Base-by-base conservation (phyloP, 1,284 basidiomycete species). In the Porodaedalea pini region DNA sequence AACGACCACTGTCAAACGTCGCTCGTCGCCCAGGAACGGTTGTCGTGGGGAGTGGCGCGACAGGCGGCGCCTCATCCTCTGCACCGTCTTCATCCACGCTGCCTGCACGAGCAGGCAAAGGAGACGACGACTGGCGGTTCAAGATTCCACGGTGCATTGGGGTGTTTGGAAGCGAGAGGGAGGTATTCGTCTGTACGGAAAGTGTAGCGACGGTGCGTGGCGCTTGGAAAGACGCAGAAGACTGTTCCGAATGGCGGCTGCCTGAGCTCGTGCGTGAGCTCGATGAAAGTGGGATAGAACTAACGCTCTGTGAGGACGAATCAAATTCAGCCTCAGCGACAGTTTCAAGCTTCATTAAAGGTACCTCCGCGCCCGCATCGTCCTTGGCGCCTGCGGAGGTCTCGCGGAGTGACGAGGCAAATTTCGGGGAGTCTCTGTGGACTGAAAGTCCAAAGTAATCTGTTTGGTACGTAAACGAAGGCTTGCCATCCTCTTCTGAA, bases 81-180 rank as follows among this genome's bases (percentile, higher is more conserved):
- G 36, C 34, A 23, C 19, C 32, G 13, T 41, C 51, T 15, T 39
- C 57, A 17, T 41, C 51, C n/a, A 45, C 32, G 17, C 23, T 40
- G 41, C 43, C 43, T 51, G 51, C 29, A 19, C 57, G 52, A 7
- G 53, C 39, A 13, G 83, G 82, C 19, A 85, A 71, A 4, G 84
- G 82, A 10, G 81, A 79, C 3, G 81, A 83, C 1, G 78, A 75
- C 65, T 87, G 86, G 3, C 86, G 77, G 37, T 79, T 81, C 51
- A 86, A 69, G 57, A 73, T 79, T 29, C 79, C 70, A 60, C 80
- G 71, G 52, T 78, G 74, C 1, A 82, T 75, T 19, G 79, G 66
- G 4, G 77, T 75, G 36, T 54, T 57, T 11, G 59, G 59, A 40
- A 61, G 41, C 1, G 80, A 78, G 2, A 77, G 76, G 2, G 66